phyloP scores from a whole-genome alignment of 2,329 filamentous ascomycete genomes.

The Microsporum audouinii region DNA sequence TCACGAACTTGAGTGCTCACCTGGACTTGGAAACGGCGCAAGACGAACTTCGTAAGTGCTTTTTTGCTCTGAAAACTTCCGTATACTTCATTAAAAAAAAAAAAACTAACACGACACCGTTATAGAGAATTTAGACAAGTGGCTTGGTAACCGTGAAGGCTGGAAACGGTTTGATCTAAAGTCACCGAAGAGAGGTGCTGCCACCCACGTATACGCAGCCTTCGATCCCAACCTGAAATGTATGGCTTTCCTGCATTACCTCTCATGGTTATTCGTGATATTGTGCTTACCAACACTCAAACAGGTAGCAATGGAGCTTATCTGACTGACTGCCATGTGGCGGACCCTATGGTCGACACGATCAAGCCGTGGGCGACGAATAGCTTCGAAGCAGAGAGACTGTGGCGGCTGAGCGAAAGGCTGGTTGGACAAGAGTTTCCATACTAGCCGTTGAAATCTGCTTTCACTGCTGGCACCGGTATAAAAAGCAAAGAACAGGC shows the following conservation, averaged over 20 bases:
- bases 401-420: not conserved
- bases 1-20: slow-evolving; percentile 18
- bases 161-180: not conserved
- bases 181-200: slow-evolving; percentile 12
- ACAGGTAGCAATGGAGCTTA: not conserved
- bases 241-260: not conserved
- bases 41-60: slow-evolving; percentile 12
- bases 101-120: not conserved
- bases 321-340: not conserved
- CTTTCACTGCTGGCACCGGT: not conserved
- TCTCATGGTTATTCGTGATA: not conserved
- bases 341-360: not conserved
- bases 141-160: not conserved
- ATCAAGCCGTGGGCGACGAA: not conserved
- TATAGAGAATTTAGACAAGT: not conserved
- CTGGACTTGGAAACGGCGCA: slow-evolving; percentile 16
- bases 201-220: slow-evolving; percentile 26
- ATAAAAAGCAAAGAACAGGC: not conserved
- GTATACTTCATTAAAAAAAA: no score
- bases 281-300: not conserved
- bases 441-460: not conserved
- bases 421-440: not conserved
- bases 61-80: not conserved
- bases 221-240: slow-evolving; percentile 20
- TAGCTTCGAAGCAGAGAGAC: not conserved